Conservation (phyloP, 176 grass and related monocot genomes). For the Luzula sylvatica region DNA sequence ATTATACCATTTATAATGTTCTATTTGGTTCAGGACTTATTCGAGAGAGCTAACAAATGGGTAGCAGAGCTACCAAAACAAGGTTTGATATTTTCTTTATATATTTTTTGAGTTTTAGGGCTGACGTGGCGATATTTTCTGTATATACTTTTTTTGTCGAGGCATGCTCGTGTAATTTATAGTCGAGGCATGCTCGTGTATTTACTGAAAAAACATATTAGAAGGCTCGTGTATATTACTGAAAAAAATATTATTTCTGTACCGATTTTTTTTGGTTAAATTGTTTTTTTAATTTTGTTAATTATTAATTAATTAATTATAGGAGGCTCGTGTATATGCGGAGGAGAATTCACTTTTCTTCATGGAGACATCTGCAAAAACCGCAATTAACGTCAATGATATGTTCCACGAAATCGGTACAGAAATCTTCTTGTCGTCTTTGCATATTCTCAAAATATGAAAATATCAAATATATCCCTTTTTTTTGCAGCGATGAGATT, state of each 20-base stretch:
- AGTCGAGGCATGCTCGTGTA: too few relatives aligned
- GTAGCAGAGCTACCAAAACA: conserved; percentile 88
- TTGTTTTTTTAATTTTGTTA: not conserved
- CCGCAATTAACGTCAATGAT: conserved; percentile 80
- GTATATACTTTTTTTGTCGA: too few relatives aligned
- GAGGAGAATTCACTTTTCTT: conserved; percentile 83
- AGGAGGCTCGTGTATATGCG: conserved; percentile 82
- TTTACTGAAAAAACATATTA: too few relatives aligned
- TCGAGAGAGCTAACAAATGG: conserved; percentile 87
- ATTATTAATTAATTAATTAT: conserved; percentile 13
- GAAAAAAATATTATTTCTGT: too few relatives aligned
- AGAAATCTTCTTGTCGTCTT: not conserved
- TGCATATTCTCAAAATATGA: not conserved
- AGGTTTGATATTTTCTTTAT: conserved; percentile 35
- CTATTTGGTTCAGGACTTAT: conserved; percentile 75
- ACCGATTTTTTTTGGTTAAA: not conserved
- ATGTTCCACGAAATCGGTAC: conserved; percentile 90
- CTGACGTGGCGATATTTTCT: conserved; percentile 15
- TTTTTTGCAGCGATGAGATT: conserved; percentile 1
- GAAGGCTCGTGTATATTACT: too few relatives aligned
- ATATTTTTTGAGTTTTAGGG: conserved; percentile 1
- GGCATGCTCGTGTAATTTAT: too few relatives aligned
- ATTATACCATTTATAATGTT: not conserved
- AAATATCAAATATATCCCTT: too few relatives aligned
- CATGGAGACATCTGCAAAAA: conserved; percentile 93